Base-by-base conservation (phyloP, 1,284 basidiomycete species). In the Polyporus tsugae region DNA sequence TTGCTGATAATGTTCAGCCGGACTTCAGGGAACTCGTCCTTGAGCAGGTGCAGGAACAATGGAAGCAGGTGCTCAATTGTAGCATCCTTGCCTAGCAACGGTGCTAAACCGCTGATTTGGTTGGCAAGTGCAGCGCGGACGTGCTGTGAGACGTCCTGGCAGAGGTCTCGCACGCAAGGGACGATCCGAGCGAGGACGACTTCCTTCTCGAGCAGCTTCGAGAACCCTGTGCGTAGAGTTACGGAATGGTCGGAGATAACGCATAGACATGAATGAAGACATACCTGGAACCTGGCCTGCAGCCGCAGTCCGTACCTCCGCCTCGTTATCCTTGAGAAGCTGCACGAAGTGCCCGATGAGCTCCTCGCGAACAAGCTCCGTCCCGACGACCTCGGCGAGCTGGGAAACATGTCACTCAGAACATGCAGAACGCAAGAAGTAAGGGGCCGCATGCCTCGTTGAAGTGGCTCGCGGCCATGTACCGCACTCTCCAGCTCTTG, bases 1-100 rank as follows among this genome's bases (percentile, higher is more conserved):
- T 99, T 99, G 83, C 96, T 97, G 83, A 99, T 99, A 77, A 99
- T 95, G 82, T 99, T 99, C 74, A 99, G 84, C 71, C 98, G 89
- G 42, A 99, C 98, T 77, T 99, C 98, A 15, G 97, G 95, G 85
- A 99, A 99, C 78, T 99, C 98, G 78, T 99, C 98, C 84, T 99
- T 99, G 71, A 99, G 86, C 60, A 99, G 86, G 78, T 97, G 95
- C 60, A 99, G 86, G 89, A 99, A 99, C 41, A 99, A 85, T 4
- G 97, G 98, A 33, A 99, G 86, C n/a, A 99, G 88, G 78, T 99
- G 93, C 82, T 99, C 97, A 75, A 97, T 95, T 9, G 98, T 99
- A 1, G 96, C 89, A 67, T 97, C 96, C 77, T 95, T 96, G 75
- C 95, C 97, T 36, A 99, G 89, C 60, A 99, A 85, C 52, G 98